Base-by-base conservation (phyloP, 306 rosid genomes). In the Ziziphus jujuba region DNA sequence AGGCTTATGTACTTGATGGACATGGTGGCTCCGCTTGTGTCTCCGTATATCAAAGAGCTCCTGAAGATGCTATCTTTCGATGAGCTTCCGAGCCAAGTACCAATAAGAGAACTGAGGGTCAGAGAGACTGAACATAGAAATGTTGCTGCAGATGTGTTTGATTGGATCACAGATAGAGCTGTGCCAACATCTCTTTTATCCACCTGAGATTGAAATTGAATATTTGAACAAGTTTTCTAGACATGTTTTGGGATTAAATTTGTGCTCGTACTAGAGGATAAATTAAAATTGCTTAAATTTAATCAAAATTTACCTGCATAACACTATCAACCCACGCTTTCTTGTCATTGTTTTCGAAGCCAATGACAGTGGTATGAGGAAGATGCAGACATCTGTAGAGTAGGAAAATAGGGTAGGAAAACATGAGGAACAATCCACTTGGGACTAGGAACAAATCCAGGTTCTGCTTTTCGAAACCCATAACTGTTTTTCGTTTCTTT, bases 361-460 rank as follows among this genome's bases (percentile, higher is more conserved):
- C 97, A 80, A 86, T 61, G 81, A 70, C 84, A 11, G 97, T 91
- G 10, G 82, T 79, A 77, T 91, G 90, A 63, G 97, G 95, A 25
- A 13, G 59, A 51, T 77, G 67, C 53, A 88, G 67, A 49, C 80
- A 91, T 71, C 86, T 82, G 78, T 82, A 57, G 52, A 91, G 90
- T 36, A 91, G 83, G 47, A 67, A 61, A 62, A 91, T 77, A 67
- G 88, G 95, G 72, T 91, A 91, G 52, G 56, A 60, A 63, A 88
- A 75, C 95, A 91, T 87, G 73, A 86, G 56, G 4, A 91, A 63
- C 82, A 91, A 77, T 7, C 97, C 90, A 28, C 54, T 23, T 59
- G 95, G 95, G 78, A 91, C 95, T 67, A 91, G 68, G 48, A 86
- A 74, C 79, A 88, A 60, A 72, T 91, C 97, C 40, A 91, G 78